These are phyloP conservation scores for Aspergillus jensenii DNA, from an alignment of 2,329 filamentous ascomycete genomes.

Conservation along the genomic window DNA sequence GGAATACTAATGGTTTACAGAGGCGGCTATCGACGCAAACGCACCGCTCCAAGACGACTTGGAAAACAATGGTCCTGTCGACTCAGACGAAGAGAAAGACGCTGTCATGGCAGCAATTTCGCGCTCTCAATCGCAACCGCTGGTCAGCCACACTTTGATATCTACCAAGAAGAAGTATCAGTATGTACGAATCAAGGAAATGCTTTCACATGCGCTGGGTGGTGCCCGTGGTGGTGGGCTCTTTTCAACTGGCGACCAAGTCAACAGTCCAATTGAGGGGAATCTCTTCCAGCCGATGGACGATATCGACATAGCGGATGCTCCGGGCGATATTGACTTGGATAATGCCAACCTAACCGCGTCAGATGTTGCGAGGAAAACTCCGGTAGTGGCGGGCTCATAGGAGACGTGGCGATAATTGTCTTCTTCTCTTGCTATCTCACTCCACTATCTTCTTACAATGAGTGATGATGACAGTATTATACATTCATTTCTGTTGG, in stretches of 20 bases:
- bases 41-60: conserved; percentile 85
- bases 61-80: conserved; percentile 76
- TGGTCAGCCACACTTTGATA: conserved; percentile 63
- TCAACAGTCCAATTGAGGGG: conserved; percentile 27
- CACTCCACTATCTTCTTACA: neutral
- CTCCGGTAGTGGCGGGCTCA: conserved; percentile 18
- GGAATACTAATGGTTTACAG: conserved; percentile 46
- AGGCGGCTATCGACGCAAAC: conserved; percentile 92
- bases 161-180: conserved; percentile 56
- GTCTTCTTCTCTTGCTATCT: neutral
- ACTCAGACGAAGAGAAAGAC: conserved; percentile 92
- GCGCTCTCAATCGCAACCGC: conserved; percentile 73
- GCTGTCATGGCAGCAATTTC: conserved; percentile 79
- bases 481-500: conserved; percentile 1
- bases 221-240: conserved; percentile 48
- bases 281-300: conserved; percentile 36
- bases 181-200: conserved; percentile 63
- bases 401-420: neutral
- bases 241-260: conserved; percentile 40
- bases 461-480: neutral
- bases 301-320: conserved; percentile 20
- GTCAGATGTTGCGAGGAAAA: conserved; percentile 24
- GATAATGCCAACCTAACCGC: conserved; percentile 2
- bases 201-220: conserved; percentile 60
- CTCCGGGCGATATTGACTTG: conserved; percentile 19